Percentiles rank a stretch among this genome's conserved stretches.
Conservation (phyloP, 345 rosid species). For the Carallia pectinifolia region DNA sequence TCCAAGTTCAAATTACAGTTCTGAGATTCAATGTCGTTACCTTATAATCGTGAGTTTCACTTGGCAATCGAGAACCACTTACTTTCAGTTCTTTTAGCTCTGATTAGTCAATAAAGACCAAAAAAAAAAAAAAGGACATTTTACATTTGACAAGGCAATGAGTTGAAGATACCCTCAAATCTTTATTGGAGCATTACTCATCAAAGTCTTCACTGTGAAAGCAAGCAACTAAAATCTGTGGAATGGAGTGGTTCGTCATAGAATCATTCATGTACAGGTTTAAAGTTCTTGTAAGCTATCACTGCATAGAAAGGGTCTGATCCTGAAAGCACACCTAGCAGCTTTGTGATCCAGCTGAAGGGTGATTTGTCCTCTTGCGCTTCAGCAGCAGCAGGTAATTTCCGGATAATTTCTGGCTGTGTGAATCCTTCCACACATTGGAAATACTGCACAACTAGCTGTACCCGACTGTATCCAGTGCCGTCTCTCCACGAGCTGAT, state of each 20-base stretch:
- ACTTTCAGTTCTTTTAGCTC: too few species aligned
- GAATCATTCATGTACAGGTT: slow-evolving; percentile 50
- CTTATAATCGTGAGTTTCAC: too few species aligned
- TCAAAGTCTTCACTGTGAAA: neutral
- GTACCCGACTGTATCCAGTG: slow-evolving; percentile 58
- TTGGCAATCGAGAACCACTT: too few species aligned
- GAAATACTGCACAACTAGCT: slow-evolving; percentile 74
- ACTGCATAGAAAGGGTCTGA: slow-evolving; percentile 87
- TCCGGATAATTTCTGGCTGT: slow-evolving; percentile 58
- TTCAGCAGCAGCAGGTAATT: slow-evolving; percentile 32
- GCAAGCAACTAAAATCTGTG: neutral
- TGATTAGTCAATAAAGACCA: too few species aligned
- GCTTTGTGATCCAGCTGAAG: slow-evolving; percentile 44
- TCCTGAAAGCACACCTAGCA: slow-evolving; percentile 53
- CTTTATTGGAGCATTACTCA: too few species aligned
- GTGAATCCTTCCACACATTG: slow-evolving; percentile 73
- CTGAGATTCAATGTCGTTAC: too few species aligned
- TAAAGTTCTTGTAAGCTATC: slow-evolving; percentile 80
- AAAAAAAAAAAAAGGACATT: too few species aligned
- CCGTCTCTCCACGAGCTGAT: slow-evolving; percentile 83
- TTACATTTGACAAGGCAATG: too few species aligned
- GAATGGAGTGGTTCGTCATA: neutral
- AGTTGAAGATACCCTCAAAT: too few species aligned
- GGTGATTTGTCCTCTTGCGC: slow-evolving; percentile 36
- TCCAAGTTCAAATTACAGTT: too few species aligned